Base-by-base conservation (phyloP, 2,329 filamentous ascomycete species). In the Scytalidium sp. region DNA sequence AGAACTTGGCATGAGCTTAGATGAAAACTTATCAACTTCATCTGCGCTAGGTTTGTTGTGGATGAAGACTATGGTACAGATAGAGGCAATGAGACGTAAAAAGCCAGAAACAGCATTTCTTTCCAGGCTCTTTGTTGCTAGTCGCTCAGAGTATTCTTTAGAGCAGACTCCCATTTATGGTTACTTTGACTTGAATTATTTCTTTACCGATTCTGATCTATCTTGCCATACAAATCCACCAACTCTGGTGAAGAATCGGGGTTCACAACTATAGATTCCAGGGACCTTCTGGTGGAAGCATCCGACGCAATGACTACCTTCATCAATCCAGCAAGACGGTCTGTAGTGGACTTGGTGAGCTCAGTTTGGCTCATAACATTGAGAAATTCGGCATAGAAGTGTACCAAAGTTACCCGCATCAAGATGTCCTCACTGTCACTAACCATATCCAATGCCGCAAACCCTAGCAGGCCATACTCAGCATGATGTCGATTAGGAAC, bases 341-440 rank as follows among this genome's bases (percentile, higher is more conserved):
- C 50, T 51, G 64, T 57, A 1, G 54, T 65, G 19, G 53, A 17
- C 23, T 55, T 49, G 1, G 55, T 55, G 15, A 66, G 41, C 27
- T 61, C 58, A 9, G 56, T 59, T 19, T 49, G 56, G 43, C 64
- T 66, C 53, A 67, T 59, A 21, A 55, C 43, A 7, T 61, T 59
- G 6, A 67, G 51, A 25, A 67, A 57, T 20, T 66, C 63, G 4
- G 59, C 58, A 40, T 63, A 67, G 47, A 64, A 62, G 40, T 66
- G 60, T 22, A 65, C 60, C 29, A 64, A 44, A 3, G 60, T 66
- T 20, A 66, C 58, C 46, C 66, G 64, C 64, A 67, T 67, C 43
- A 67, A 46, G 50, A 65, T 51, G 41, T 67, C 65, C 27, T 59
- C 57, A 50, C 63, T 56, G 36, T 60, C 64, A 43, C 64, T 50